Evolutionary conservation across 495 filamentous ascomycete genomes (phyloP), one percentile per base, ranked within the genome.

Genomic region (Aspergillus ostianus): DNA sequence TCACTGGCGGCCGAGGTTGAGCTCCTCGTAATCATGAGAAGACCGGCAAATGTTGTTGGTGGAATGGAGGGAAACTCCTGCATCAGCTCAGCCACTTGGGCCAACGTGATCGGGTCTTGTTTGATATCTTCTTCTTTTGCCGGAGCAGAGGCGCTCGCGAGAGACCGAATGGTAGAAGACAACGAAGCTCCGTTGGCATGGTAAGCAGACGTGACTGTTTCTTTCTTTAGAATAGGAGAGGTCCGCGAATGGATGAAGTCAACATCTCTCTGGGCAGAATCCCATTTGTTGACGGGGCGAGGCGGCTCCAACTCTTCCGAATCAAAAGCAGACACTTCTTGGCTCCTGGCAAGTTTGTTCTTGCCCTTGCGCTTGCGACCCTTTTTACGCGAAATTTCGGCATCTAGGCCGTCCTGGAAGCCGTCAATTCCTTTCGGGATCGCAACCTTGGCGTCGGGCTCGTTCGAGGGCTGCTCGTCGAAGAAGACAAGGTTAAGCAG

Each of bases 371-470:
- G 69, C 72, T 82, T 72, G 77, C 86, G 51, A 60, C 74, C 56
- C 74, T 77, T 74, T 60, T 67, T 80, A 32, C 67, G 67, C 30
- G 61, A 70, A 56, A 59, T 68, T 0, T 64, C 61, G 8, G 64
- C 65, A 19, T 74, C 69, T 8, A 78, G 65, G 6, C 75, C 77
- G 10, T 80, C 77, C 26, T 77, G 79, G 65, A 97, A 97, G 0
- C 84, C 92, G 58, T 97, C 91, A 12, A 97, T 75, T 2, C 93
- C 90, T 67, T 88, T 91, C 2, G 82, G 82, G 13, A 84, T 69
- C 5, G 62, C 66, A 1, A 71, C 64, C 21, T 80, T 76, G 2
- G 77, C 76, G 0, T 68, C 73, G 7, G 75, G 72, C 19, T 70
- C 67, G 17, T 56, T 60, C 0, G 56, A 18, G n/a, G 71, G 64